Conservation (phyloP, 352 stramenopile species). For the Phytophthora europaea region DNA sequence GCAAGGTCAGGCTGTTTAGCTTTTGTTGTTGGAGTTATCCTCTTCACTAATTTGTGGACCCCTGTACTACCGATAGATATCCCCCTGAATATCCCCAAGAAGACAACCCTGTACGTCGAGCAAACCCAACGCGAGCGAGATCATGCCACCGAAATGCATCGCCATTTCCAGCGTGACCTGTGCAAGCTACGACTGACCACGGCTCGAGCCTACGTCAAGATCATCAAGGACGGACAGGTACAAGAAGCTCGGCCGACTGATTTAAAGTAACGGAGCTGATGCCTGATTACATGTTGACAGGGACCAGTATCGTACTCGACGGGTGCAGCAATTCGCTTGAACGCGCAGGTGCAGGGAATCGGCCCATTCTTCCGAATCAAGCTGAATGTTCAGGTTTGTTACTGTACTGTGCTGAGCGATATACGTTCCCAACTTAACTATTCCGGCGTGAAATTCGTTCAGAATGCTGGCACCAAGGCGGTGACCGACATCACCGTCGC, state of each 20-base stretch:
- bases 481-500: slow-evolving; percentile 74
- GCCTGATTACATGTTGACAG: slow-evolving; percentile 28
- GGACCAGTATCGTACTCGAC: slow-evolving; percentile 79
- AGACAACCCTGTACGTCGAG: slow-evolving; percentile 95
- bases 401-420: neutral
- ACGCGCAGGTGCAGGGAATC: slow-evolving; percentile 86
- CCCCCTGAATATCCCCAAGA: slow-evolving; percentile 93
- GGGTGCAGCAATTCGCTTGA: slow-evolving; percentile 79
- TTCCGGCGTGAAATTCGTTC: neutral
- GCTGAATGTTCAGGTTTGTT: slow-evolving; percentile 72
- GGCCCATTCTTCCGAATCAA: slow-evolving; percentile 87
- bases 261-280: neutral
- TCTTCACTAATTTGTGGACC: neutral
- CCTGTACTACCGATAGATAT: slow-evolving; percentile 63
- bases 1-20: slow-evolving; percentile 55
- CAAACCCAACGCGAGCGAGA: slow-evolving; percentile 93
- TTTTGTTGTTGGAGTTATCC: neutral
- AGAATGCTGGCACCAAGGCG: slow-evolving; percentile 78
- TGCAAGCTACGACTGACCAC: slow-evolving; percentile 91
- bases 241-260: neutral
- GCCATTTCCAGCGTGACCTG: slow-evolving; percentile 92
- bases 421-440: neutral
- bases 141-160: slow-evolving; percentile 92
- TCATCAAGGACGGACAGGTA: slow-evolving; percentile 91
- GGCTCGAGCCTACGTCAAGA: slow-evolving; percentile 91